Evolutionary conservation across 192 early-diverging fungal species (phyloP), one percentile per base, ranked within the genome.

Genomic region (Entomortierella beljakovae): DNA sequence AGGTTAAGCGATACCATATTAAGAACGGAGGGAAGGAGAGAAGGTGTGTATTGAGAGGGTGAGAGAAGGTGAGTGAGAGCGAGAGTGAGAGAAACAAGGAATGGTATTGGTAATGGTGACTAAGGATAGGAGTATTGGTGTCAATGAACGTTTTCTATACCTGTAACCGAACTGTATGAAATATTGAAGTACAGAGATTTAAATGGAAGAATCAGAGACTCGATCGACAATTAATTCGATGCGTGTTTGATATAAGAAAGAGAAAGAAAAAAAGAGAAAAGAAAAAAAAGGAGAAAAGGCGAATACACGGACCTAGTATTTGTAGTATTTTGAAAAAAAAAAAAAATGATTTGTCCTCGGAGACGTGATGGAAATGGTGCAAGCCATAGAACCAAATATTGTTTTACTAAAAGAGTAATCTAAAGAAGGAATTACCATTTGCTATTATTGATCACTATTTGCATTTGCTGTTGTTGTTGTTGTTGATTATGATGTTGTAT

Each of bases 331-430:
- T 54, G 6, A 4, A 9, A 9, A 16, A 11, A 22, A 6, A 4
- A 9, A 9, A 16, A 11, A 22, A 6, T n/a, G 6, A 25, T 50
- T 50, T 50, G 49, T 50, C 49, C 16, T 50, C 16, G 49, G 23
- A 50, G 16, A 22, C 7, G 29, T 29, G 26, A 28, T 9, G 25
- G 26, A 26, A 25, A 31, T 55, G 53, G 26, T 55, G 18, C n/a
- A 37, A 37, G 56, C 33, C 56, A 37, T 37, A 57, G 34, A 38
- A 57, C 56, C 31, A 57, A 57, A 22, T 57, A 23, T 29, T 55
- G 53, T 31, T 23, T 22, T 8, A 43, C 42, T 11, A 18, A 43
- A 18, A 11, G 18, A 43, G 42, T 43, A 18, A 43, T 43, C 18
- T 11, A 18, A 10, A 32, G 42, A 43, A 18, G 8, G 42, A 18